phyloP scores from a whole-genome alignment of 2,329 filamentous ascomycete genomes.

The Ophiostoma angusticollis region DNA sequence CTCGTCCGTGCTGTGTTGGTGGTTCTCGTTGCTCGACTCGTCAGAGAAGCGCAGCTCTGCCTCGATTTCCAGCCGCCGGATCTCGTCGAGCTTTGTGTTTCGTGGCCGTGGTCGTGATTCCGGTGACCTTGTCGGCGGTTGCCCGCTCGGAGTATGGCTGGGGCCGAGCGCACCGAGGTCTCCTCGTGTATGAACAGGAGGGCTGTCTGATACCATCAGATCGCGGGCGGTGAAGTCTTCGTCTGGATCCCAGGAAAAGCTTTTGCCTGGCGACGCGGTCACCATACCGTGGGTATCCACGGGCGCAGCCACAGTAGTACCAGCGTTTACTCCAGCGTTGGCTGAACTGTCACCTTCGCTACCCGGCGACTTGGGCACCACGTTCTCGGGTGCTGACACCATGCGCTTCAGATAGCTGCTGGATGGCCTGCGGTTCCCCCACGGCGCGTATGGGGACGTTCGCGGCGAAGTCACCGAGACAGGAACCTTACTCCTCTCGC shows the following conservation, averaged over 20 bases:
- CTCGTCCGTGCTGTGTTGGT: not conserved
- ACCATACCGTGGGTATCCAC: too few relatives aligned
- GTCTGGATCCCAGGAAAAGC: conserved; percentile 43
- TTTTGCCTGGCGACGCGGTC: conserved; percentile 32
- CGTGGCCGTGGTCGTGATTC: conserved; percentile 13
- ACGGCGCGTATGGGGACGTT: not conserved
- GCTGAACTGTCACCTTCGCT: too few relatives aligned
- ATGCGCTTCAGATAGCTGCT: conserved; percentile 9
- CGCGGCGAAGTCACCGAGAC: conserved; percentile 5
- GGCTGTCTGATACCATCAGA: conserved; percentile 42
- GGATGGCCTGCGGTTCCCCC: not conserved
- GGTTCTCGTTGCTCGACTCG: conserved; percentile 4
- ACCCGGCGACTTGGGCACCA: not conserved
- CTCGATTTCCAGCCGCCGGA: conserved; percentile 19
- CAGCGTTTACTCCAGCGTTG: too few relatives aligned
- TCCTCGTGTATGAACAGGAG: conserved; percentile 32
- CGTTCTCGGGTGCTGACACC: conserved; percentile 4
- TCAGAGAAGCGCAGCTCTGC: conserved; percentile 13
- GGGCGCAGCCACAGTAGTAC: too few relatives aligned
- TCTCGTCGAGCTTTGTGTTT: conserved; percentile 34
- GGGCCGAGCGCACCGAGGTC: conserved; percentile 24
- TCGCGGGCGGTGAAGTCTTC: conserved; percentile 45
- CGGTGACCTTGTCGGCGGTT: not conserved
- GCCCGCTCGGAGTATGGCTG: conserved; percentile 16
- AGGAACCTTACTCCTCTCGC: conserved; percentile 13